Evolutionary conservation across 106 monocot species (phyloP), one percentile per base, ranked within the genome.

Genomic region (Allium fistulosum): DNA sequence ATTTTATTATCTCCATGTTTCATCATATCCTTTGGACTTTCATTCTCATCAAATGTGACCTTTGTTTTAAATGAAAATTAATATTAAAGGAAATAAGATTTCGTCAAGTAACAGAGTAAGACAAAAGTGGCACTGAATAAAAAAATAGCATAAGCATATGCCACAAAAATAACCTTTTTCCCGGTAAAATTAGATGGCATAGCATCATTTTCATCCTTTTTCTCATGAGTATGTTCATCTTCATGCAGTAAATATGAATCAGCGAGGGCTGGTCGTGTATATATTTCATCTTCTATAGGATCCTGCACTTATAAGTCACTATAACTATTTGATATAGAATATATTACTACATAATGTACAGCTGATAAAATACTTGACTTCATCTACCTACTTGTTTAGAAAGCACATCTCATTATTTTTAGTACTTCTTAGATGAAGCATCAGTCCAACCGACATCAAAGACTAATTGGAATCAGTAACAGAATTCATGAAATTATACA

Each of bases 131-230:
- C 67, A 67, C 11, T 48, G 10, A 11, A 27, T 26, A 55, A 26
- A 52, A 26, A 8, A 68, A 17, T 75, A 53, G 53, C 65, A 62
- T 71, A 80, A 59, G 59, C 52, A 76, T 51, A 74, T 84, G 81
- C 75, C 58, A 67, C 71, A 37, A 66, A 16, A 74, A 69, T 80
- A 74, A 88, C 84, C 81, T 84, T 76, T 71, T 82, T 71, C 45
- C 79, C 65, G 65, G 73, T 69, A 57, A 58, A 61, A 48, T 62
- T 69, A 37, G 59, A 13, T 26, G 53, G 56, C 47, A 64, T 50
- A 68, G 51, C 45, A 75, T 78, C 74, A 68, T 62, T 11, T n/a
- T 27, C 67, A 49, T 77, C 71, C 57, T 18, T 37, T 75, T 79
- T 65, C 50, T 11, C 51, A 70, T 66, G 66, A 47, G 12, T 67